Percentiles rank a stretch among this genome's conserved stretches.
Evolutionary conservation across 805 yeast genomes (phyloP).

Genomic region (Lipomyces sp.): DNA sequence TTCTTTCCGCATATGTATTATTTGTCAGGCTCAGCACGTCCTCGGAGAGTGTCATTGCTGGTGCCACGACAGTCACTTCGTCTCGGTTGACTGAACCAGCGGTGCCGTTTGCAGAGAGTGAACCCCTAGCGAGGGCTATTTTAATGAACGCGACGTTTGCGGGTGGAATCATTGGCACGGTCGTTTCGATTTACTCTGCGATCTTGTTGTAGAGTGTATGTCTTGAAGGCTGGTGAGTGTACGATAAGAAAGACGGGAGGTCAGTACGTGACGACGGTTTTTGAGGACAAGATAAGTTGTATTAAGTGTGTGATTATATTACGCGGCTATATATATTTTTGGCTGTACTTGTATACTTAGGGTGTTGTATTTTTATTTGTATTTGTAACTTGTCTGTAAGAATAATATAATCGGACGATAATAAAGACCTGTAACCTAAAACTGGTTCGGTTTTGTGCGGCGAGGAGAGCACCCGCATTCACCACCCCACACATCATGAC

Average conservation of each 20-base stretch:
- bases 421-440: too few species aligned
- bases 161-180: constrained; percentile 13
- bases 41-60: constrained; percentile 9
- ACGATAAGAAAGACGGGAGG: constrained; percentile 8
- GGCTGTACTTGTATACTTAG: too few species aligned
- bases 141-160: constrained; percentile 21
- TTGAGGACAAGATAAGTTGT: too few species aligned
- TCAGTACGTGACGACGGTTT: too few species aligned
- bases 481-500: too few species aligned
- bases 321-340: too few species aligned
- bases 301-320: too few species aligned
- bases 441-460: too few species aligned
- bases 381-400: too few species aligned
- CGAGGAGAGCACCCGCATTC: too few species aligned
- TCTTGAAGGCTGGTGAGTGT: background rate
- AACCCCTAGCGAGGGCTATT: constrained; percentile 21
- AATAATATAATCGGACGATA: too few species aligned
- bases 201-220: constrained; percentile 7
- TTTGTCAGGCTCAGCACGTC: constrained; percentile 39
- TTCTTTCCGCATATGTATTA: constrained; percentile 42
- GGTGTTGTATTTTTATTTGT: too few species aligned
- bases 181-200: constrained; percentile 22
- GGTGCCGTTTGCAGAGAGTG: constrained; percentile 47
- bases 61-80: constrained; percentile 8
- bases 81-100: constrained; percentile 20